phyloP scores from a whole-genome alignment of 2,329 filamentous ascomycete species.

The Talaromyces atroroseus region DNA sequence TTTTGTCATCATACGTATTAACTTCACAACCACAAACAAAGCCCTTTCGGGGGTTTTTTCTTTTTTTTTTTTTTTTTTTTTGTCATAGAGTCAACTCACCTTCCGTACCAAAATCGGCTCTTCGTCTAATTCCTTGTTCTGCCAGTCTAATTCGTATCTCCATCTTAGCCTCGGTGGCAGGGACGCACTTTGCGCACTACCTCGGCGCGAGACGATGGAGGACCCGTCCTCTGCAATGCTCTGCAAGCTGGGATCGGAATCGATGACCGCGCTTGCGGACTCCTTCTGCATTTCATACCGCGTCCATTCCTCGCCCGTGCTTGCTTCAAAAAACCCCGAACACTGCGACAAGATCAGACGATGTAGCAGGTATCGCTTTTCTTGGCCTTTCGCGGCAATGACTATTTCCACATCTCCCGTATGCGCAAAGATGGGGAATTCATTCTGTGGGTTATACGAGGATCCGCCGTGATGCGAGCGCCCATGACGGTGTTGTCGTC shows the following conservation, averaged over 20 bases:
- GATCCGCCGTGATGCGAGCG: conserved; percentile 73
- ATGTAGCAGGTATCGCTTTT: conserved; percentile 83
- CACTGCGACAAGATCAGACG: conserved; percentile 80
- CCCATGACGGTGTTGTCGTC: conserved; percentile 69
- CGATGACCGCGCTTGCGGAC: conserved; percentile 40
- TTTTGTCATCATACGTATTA: conserved; percentile 14
- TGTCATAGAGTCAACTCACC: conserved; percentile 42
- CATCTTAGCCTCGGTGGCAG: conserved; percentile 57
- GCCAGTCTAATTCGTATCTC: conserved; percentile 82
- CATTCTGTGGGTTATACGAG: conserved; percentile 69
- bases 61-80: no score
- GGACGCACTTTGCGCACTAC: conserved; percentile 30
- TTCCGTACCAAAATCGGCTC: conserved; percentile 84
- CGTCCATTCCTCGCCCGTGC: conserved; percentile 72
- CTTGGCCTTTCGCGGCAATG: conserved; percentile 62
- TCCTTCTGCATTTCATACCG: conserved; percentile 26
- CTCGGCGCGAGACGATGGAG: conserved; percentile 33
- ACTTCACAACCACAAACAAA: background rate
- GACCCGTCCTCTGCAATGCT: conserved; percentile 33
- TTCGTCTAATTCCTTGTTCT: conserved; percentile 62
- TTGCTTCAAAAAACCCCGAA: conserved; percentile 86
- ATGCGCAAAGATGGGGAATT: conserved; percentile 85
- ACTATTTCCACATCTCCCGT: conserved; percentile 91
- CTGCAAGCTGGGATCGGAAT: conserved; percentile 32
- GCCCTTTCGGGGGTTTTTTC: no score